A percentile compares a stretch with the other conserved stretches of the same genome.
These are phyloP conservation scores for Sphagnum fallax DNA, from an alignment of 228 moss, liverwort and hornwort species.

Conservation along the genomic window DNA sequence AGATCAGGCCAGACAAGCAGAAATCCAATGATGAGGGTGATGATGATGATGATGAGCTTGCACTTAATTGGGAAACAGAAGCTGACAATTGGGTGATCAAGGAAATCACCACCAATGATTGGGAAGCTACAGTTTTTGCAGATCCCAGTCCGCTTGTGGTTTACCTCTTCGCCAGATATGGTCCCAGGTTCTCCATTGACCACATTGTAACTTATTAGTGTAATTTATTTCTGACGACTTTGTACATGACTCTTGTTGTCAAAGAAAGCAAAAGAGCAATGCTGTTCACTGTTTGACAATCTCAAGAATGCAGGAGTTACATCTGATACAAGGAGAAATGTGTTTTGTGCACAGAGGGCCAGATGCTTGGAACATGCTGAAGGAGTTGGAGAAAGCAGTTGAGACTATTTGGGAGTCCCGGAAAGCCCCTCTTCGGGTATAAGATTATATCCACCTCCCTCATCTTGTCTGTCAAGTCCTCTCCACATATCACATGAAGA, in stretches of 20 bases:
- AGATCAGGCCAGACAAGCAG: slow-evolving; percentile 37
- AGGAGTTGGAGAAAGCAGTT: slow-evolving; percentile 73
- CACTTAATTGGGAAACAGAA: slow-evolving; percentile 72
- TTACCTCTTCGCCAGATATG: slow-evolving; percentile 84
- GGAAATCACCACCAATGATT: slow-evolving; percentile 64
- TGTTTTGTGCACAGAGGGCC: slow-evolving; percentile 39
- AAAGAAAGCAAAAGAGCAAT: too few relatives aligned
- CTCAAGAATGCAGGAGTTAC: too few relatives aligned
- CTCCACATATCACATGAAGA: too few relatives aligned
- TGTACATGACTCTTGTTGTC: too few relatives aligned
- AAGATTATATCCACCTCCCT: background rate
- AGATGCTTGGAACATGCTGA: slow-evolving; percentile 71
- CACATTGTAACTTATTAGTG: too few relatives aligned
- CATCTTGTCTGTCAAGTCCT: too few relatives aligned
- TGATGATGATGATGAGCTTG: slow-evolving; percentile 10
- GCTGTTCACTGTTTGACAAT: background rate
- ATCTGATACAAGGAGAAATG: background rate
- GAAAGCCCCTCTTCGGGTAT: slow-evolving; percentile 84
- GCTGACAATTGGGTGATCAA: slow-evolving; percentile 66
- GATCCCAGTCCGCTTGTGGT: slow-evolving; percentile 79
- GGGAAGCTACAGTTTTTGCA: slow-evolving; percentile 44
- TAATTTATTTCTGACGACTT: too few relatives aligned
- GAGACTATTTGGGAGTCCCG: slow-evolving; percentile 52
- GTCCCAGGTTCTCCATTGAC: slow-evolving; percentile 45
- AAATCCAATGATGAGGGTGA: slow-evolving; percentile 21